Base-by-base conservation (phyloP, 345 rosid species). In the Populus simonii region DNA sequence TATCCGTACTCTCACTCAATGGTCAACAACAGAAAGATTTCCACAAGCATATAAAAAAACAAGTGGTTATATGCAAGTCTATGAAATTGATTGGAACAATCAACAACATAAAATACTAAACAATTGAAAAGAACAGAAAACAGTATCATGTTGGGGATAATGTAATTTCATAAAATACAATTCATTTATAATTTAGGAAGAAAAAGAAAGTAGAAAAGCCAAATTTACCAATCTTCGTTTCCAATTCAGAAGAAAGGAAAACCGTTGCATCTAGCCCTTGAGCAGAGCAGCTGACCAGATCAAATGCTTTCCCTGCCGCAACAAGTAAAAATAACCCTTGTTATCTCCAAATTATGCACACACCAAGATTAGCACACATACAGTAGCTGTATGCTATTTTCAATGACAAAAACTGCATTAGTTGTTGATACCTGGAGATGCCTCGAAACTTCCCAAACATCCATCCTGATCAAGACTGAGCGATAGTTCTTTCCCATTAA, bases 251-350 rank as follows among this genome's bases (percentile, higher is more conserved):
- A 68, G 93, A 84, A 3, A 85, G 29, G 79, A 92, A 90, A 74
- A 92, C 93, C 5, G 84, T 79, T 15, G 89, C 91, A 76, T 83
- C 89, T 62, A 81, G 89, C 39, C 81, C 89, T 79, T 87, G 89
- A 79, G 85, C 76, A 59, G 86, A 80, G 80, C 45, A 81, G 81
- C 91, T 88, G 79, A 90, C 87, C 12, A 93, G 66, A 47, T 88
- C 91, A 81, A 84, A 86, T 67, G 55, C 79, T 80, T 88, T 88
- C 72, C 99, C 99, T 92, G 87, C 71, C 71, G 83, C 35, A 76
- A 55, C 17, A 31, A 67, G 41, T 13, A 67, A 67, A 5, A 38
- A 67, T 29, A 67, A 13, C 17, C 6, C 51, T 61, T 61, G 2
- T 61, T 25, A 20, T 61, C 15, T 8, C 73, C 3, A 62, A 3